These are phyloP conservation scores for Amoebophrya sp. DNA, from an alignment of 169 alveolate species.

Conservation along the genomic window DNA sequence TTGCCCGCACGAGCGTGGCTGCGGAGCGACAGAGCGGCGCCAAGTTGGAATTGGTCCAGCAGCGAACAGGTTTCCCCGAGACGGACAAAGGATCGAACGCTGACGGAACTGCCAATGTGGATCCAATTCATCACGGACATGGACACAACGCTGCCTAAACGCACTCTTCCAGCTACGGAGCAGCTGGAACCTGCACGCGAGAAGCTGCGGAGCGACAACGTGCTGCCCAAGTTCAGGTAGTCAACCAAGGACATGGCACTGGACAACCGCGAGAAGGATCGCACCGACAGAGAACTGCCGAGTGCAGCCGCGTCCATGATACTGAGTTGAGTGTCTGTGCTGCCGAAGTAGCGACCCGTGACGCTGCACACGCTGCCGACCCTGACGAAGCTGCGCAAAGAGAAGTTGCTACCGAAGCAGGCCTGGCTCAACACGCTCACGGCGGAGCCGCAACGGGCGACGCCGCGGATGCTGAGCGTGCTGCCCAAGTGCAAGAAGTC, in stretches of 20 bases:
- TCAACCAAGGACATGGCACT: background rate
- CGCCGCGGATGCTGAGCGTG: background rate
- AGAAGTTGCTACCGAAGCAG: slow-evolving; percentile 16
- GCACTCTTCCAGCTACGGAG: background rate
- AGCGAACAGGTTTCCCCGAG: background rate
- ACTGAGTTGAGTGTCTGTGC: too few relatives aligned
- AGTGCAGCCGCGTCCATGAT: background rate
- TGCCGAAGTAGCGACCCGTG: too few relatives aligned
- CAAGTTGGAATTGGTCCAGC: background rate
- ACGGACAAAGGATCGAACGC: slow-evolving; percentile 3
- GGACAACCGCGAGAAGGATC: background rate
- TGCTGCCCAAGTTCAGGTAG: background rate
- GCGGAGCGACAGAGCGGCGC: background rate
- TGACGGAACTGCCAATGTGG: background rate
- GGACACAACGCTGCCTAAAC: background rate
- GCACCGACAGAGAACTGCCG: slow-evolving; percentile 20
- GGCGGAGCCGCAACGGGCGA: background rate
- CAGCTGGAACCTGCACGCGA: background rate
- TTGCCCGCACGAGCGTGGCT: background rate
- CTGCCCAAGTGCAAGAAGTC: background rate
- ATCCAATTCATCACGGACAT: background rate
- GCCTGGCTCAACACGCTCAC: background rate
- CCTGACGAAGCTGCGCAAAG: slow-evolving; percentile 18
- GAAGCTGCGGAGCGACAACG: background rate
- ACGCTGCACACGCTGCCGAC: slow-evolving; percentile 10